Evolutionary conservation across 495 filamentous ascomycete species (phyloP).

Genomic region (Aspergillus cristatus): DNA sequence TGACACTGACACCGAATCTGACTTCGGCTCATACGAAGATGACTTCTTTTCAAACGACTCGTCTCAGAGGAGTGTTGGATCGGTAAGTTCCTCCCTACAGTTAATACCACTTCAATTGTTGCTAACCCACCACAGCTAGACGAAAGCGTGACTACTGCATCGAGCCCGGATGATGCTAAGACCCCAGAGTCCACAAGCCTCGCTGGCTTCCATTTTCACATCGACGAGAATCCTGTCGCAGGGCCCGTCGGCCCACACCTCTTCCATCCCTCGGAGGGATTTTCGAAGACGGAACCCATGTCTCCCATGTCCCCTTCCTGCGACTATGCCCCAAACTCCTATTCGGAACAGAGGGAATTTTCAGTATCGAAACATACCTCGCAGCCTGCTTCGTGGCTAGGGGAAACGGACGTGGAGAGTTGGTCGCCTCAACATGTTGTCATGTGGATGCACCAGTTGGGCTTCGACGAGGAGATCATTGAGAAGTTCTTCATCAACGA

Average conservation of each 20-base stretch:
- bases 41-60: slow-evolving; percentile 42
- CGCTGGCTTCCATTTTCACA: no score
- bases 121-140: no score
- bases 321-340: no score
- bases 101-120: no score
- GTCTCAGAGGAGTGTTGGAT: slow-evolving; percentile 39
- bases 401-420: slow-evolving; percentile 44
- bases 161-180: no score
- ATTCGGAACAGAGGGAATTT: no score
- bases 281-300: no score
- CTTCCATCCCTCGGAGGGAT: slow-evolving; percentile 52
- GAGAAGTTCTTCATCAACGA: slow-evolving; percentile 84
- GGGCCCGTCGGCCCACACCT: slow-evolving; percentile 77
- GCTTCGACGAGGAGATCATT: slow-evolving; percentile 63
- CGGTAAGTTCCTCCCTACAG: no score
- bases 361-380: no score
- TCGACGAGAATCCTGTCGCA: slow-evolving; percentile 24
- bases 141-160: no score
- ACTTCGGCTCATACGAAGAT: slow-evolving; percentile 54
- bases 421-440: slow-evolving; percentile 74
- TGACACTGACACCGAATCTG: slow-evolving; percentile 64
- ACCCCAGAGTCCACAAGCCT: no score
- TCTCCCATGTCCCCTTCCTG: no score
- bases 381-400: slow-evolving; percentile 17
- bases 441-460: slow-evolving; percentile 63